These are phyloP conservation scores for Aethionema arabicum DNA, from an alignment of 345 rosid species.

Conservation along the genomic window DNA sequence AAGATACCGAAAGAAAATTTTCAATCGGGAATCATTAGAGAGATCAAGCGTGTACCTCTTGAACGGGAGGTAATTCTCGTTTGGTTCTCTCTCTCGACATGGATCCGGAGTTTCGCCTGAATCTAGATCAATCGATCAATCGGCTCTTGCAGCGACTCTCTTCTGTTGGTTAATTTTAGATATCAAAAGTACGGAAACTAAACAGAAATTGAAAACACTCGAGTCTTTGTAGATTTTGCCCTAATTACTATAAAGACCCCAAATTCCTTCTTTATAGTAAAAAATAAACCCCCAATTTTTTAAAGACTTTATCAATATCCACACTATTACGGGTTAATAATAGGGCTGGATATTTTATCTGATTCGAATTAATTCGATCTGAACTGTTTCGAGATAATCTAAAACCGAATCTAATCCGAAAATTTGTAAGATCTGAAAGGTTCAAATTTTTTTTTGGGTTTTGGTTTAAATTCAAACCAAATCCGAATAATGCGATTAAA, in stretches of 20 bases:
- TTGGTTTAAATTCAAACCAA: too few species aligned
- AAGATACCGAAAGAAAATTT: background rate
- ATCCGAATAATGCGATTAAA: too few species aligned
- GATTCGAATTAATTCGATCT: too few species aligned
- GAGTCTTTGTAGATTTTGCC: background rate
- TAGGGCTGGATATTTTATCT: too few species aligned
- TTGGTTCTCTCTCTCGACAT: constrained; percentile 45
- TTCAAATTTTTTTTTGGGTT: too few species aligned
- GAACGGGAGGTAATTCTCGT: constrained; percentile 72
- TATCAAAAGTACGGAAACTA: constrained; percentile 13
- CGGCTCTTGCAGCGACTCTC: background rate
- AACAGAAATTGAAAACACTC: constrained; percentile 4
- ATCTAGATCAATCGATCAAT: background rate
- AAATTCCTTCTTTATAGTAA: too few species aligned
- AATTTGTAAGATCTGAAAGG: too few species aligned
- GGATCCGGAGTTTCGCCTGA: constrained; percentile 8
- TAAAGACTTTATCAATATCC: too few species aligned
- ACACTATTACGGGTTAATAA: too few species aligned
- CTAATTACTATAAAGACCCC: background rate
- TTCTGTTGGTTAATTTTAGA: background rate
- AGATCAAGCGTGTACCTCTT: constrained; percentile 51
- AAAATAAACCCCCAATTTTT: too few species aligned
- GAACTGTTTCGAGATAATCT: too few species aligned
- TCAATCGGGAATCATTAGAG: background rate
- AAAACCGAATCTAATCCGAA: too few species aligned